These are phyloP conservation scores for Diphasiastrum complanatum DNA, from an alignment of 83 land plant species.

Conservation along the genomic window DNA sequence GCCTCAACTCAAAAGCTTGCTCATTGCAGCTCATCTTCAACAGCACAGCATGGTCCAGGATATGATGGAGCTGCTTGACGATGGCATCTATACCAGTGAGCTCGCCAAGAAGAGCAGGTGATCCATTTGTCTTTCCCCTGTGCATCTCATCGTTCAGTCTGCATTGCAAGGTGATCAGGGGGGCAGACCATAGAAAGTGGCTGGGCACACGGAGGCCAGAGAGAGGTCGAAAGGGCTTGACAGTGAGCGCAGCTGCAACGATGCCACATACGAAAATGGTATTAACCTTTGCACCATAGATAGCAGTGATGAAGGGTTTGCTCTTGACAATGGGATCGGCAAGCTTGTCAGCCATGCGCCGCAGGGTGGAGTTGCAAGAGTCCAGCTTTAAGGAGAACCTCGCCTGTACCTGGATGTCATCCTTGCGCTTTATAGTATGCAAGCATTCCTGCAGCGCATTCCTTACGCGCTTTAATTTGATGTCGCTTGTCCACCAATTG, in stretches of 20 bases:
- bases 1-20: no score
- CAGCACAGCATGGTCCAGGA: no score
- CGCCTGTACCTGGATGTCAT: neutral
- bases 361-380: slow-evolving; percentile 17
- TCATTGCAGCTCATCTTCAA: no score
- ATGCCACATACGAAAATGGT: slow-evolving; percentile 18
- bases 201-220: neutral
- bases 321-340: neutral
- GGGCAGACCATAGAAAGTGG: neutral
- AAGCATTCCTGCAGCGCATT: neutral
- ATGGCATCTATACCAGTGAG: neutral
- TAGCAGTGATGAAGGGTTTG: slow-evolving; percentile 2
- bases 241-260: slow-evolving; percentile 5
- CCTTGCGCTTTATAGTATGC: neutral
- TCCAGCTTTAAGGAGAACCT: slow-evolving; percentile 14
- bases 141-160: slow-evolving; percentile 22
- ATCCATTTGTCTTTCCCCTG: neutral
- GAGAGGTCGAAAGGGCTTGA: neutral
- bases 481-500: neutral
- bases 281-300: slow-evolving; percentile 14
- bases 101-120: neutral
- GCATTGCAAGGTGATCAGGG: slow-evolving; percentile 1
- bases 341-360: slow-evolving; percentile 16
- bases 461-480: neutral
- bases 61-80: neutral